Evolutionary conservation across 768 basidiomycete genomes (phyloP), one percentile per base, ranked within the genome.

Genomic region (Trametopsis cervina): DNA sequence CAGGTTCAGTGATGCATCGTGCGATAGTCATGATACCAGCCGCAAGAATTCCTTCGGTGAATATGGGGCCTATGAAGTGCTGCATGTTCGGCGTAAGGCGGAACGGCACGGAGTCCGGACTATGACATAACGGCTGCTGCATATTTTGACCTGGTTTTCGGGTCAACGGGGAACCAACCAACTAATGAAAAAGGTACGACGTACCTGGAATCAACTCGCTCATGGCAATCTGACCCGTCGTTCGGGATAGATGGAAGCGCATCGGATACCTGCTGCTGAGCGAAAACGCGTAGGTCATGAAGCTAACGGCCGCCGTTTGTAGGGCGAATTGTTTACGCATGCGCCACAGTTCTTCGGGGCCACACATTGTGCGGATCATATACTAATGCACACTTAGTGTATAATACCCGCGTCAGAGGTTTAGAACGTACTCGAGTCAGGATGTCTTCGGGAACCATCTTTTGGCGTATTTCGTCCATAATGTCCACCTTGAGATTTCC

Each of bases 71-170:
- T 29, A 98, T 68, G 70, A 99, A 94, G 53, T 78, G 76, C 66
- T 99, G 96, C 71, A 99, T 80, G 66, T 96, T 97, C 3, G 93
- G 93, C 3, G 96, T 98, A 54, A 95, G 80, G 29, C 96, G 85
- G 86, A 99, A 99, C 0, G 96, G 96, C 4, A 97, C 92, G 2
- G 83, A 74, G 57, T 99, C 96, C 55, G 72, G 81, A 15, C 88
- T 33, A 33, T 33, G 15, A 15, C 29, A 33, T 33, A 87, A 65
- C 1, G 80, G 62, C 74, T 83, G 49, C 72, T 65, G 66, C 49
- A 66, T 57, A 49, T 61, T 55, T 47, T 67, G 62, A 37, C 59
- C 55, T 65, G 41, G 13, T 43, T 18, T 35, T 4, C 3, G 5
- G 17, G 18, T 1, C 20, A 13, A 20, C 9, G 24, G 20, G 21